These are phyloP conservation scores for Phytophthora syringae DNA, from an alignment of 352 stramenopile genomes.

Conservation along the genomic window DNA sequence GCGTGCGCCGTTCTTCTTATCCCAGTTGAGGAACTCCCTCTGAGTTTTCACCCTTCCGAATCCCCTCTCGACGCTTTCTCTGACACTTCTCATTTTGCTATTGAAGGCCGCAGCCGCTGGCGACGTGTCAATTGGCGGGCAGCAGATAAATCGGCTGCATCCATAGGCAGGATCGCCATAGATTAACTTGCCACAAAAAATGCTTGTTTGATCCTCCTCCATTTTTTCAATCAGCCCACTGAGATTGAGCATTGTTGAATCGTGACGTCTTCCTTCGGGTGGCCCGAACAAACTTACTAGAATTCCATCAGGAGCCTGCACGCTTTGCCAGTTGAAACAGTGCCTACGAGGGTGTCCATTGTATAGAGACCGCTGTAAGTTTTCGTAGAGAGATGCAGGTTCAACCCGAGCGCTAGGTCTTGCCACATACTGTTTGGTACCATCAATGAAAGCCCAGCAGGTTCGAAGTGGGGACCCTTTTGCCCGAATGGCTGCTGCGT, in stretches of 20 bases:
- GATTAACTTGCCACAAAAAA: neutral
- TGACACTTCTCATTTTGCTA: neutral
- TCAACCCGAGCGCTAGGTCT: neutral
- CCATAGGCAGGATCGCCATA: slow-evolving; percentile 6
- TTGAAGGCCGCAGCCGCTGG: neutral
- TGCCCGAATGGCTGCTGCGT: neutral
- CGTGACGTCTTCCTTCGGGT: slow-evolving; percentile 1
- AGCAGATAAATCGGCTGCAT: neutral
- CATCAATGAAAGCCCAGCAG: slow-evolving; percentile 7
- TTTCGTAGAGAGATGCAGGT: neutral
- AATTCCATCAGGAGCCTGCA: slow-evolving; percentile 1
- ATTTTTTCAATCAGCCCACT: neutral
- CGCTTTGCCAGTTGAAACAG: slow-evolving; percentile 8
- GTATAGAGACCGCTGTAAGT: slow-evolving; percentile 1
- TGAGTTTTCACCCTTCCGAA: slow-evolving; percentile 1
- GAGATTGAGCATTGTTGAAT: slow-evolving; percentile 6
- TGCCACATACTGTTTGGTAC: slow-evolving; percentile 1
- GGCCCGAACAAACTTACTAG: neutral
- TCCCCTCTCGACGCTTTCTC: neutral
- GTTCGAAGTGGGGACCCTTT: neutral
- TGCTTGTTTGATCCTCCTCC: neutral
- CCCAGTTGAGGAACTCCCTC: slow-evolving; percentile 4
- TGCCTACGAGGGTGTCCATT: slow-evolving; percentile 2
- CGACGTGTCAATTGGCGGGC: neutral
- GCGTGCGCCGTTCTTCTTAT: slow-evolving; percentile 3